Base-by-base conservation (phyloP, 768 basidiomycete genomes). In the Russula virescens region DNA sequence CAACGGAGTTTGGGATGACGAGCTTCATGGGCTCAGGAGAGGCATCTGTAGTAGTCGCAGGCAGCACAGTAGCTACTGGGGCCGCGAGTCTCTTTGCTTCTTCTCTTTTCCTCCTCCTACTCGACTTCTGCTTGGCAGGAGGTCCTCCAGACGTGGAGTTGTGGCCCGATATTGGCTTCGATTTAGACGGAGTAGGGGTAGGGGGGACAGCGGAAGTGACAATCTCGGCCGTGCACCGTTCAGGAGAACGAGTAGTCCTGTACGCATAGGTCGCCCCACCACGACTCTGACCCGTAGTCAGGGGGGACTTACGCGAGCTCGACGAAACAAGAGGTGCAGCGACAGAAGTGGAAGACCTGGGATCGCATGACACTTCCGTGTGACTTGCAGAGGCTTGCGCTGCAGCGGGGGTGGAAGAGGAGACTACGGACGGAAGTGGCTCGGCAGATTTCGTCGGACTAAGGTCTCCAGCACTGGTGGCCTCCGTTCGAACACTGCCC, bases 211-310 rank as follows among this genome's bases (percentile, higher is more conserved):
- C 10, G 9, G 51, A 34, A 48, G 46, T 21, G 23, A 25, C 16
- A 14, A 25, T 25, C 11, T 26, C 18, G 43, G 56, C 23, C 34
- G 43, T 19, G 23, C 35, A 31, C 26, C 19, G 50, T 13, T 53
- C 35, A 34, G n/a, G 25, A 23, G 49, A 34, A 40, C 45, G 45
- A 46, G 45, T 45, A 0, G 56, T 21, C 51, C 21, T 63, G 28
- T 63, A 63, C n/a, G 56, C 57, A 43, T 53, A 63, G 4, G 56
- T 54, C 26, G 51, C 45, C 10, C 16, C 26, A 4, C 42, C 28
- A 7, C 28, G 50, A 42, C 35, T 7, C 21, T 45, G 25, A 53
- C 13, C 28, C 47, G 35, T n/a, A 16, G 45, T 13, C 19, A 23
- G 35, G 5, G 50, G 26, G 18, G 45, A 25, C 45, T 42, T 58